Evolutionary conservation across 108 stramenopile species (phyloP).

Genomic region (Schizochytrium sp.): DNA sequence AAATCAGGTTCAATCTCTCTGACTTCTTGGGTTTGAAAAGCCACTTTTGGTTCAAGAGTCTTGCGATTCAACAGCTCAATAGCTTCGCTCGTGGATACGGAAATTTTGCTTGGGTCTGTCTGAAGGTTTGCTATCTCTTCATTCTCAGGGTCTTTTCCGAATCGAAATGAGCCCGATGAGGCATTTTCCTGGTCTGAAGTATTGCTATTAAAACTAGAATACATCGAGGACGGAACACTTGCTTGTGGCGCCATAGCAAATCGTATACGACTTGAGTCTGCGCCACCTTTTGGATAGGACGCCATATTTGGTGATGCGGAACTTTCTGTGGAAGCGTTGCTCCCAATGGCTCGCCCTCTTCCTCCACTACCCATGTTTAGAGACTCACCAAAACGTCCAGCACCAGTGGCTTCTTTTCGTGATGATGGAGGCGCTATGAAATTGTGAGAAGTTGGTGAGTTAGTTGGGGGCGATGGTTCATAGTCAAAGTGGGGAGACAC

Average conservation of each 20-base stretch:
- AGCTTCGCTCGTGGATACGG: neutral
- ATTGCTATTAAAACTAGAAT: neutral
- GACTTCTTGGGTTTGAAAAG: neutral
- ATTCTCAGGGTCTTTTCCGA: neutral
- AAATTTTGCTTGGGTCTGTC: neutral
- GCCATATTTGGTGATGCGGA: neutral
- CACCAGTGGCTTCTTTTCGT: no score
- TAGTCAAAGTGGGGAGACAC: neutral
- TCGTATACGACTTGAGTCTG: neutral
- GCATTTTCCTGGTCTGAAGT: neutral
- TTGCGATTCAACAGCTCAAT: neutral
- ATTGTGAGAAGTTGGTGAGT: no score
- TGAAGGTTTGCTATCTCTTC: neutral
- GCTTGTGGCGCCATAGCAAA: neutral
- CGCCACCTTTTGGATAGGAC: neutral
- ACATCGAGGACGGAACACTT: neutral
- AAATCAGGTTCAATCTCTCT: neutral
- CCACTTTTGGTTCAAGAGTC: neutral
- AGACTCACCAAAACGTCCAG: neutral
- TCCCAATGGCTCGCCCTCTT: neutral
- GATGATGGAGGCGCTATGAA: no score
- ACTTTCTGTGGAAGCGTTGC: constrained; percentile 3
- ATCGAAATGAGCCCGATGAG: neutral
- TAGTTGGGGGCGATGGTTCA: neutral
- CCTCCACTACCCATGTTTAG: neutral